Base-by-base conservation (phyloP, 352 stramenopile genomes). In the Globisporangium irregulare region DNA sequence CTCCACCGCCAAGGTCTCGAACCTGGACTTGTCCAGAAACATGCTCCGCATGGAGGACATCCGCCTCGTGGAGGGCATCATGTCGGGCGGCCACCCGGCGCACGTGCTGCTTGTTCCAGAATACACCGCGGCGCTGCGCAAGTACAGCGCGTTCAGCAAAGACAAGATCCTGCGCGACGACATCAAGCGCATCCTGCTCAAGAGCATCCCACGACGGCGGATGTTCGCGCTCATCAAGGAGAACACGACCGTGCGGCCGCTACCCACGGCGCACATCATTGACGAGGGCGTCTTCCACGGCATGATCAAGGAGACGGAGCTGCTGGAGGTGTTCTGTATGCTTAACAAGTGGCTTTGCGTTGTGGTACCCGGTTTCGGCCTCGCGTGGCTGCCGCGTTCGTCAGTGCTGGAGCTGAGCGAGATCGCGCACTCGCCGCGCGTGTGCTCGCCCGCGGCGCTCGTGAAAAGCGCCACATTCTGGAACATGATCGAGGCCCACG, bases 21-120 rank as follows among this genome's bases (percentile, higher is more conserved):
- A 80, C 20, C 57, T 83, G 1, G 72, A 86, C 48, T 58, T 86
- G 24, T 86, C 78, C 18, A 68, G 76, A 29, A 86, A 86, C 67
- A 83, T 86, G 76, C 72, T 86, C 61, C 76, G 76, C 57, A 83
- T 86, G 78, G 81, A 83, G 70, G 76, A 86, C 46, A 80, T 86
- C 25, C 78, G 78, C 20, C 63, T 73, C 55, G 71, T 86, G 2
- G 78, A 86, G 65, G 78, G 74, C 41, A 79, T 86, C 59, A 86
- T 86, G 78, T 71, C 78, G 18, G 78, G 78, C 20, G 76, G 78
- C 24, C 78, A 86, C 64, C 76, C 78, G 51, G 78, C 76, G 22
- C 69, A 83, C 46, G 69, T 86, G 64, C 68, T 86, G 61, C 66
- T 86, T 24, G 78, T 86, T 25, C 76, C 74, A 1, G 76, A 83